These are phyloP conservation scores for Pythium biforme DNA, from an alignment of 352 stramenopile species.

Conservation along the genomic window DNA sequence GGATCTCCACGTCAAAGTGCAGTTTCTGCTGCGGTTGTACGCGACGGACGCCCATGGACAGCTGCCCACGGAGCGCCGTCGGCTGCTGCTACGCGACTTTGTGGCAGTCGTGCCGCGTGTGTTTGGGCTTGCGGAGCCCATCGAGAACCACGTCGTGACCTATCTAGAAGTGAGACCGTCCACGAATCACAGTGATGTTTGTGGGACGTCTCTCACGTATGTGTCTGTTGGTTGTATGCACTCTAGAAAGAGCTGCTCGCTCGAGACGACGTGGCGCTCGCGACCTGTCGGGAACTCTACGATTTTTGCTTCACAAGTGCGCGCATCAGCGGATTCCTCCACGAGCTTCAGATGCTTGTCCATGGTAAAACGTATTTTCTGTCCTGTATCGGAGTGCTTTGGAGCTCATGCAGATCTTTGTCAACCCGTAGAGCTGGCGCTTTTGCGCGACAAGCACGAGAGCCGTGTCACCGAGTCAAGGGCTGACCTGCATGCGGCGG, in stretches of 20 bases:
- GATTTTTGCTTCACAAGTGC: conserved; percentile 61
- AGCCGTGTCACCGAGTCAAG: too few species aligned
- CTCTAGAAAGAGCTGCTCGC: conserved; percentile 43
- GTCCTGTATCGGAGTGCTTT: too few species aligned
- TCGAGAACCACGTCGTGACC: conserved; percentile 28
- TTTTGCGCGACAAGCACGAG: background rate
- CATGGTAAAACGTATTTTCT: conserved; percentile 32
- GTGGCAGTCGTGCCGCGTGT: conserved; percentile 39
- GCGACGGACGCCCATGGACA: conserved; percentile 35
- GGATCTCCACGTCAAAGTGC: conserved; percentile 58
- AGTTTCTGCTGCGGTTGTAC: conserved; percentile 60
- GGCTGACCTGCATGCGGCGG: too few species aligned
- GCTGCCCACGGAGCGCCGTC: conserved; percentile 44
- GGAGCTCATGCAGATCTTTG: too few species aligned
- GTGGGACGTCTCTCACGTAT: too few species aligned
- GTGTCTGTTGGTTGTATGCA: background rate
- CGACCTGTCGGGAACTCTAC: conserved; percentile 47
- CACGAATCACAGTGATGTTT: too few species aligned
- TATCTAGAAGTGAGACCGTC: conserved; percentile 39
- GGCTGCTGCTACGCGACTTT: conserved; percentile 45
- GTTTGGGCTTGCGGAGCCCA: conserved; percentile 35
- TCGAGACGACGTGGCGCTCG: conserved; percentile 35
- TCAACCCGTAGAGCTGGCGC: background rate
- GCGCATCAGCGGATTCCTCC: conserved; percentile 50
- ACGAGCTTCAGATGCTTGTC: conserved; percentile 46